Evolutionary conservation across 2,329 filamentous ascomycete species (phyloP), one percentile per base, ranked within the genome.

Genomic region (Dactylonectria macrodidyma): DNA sequence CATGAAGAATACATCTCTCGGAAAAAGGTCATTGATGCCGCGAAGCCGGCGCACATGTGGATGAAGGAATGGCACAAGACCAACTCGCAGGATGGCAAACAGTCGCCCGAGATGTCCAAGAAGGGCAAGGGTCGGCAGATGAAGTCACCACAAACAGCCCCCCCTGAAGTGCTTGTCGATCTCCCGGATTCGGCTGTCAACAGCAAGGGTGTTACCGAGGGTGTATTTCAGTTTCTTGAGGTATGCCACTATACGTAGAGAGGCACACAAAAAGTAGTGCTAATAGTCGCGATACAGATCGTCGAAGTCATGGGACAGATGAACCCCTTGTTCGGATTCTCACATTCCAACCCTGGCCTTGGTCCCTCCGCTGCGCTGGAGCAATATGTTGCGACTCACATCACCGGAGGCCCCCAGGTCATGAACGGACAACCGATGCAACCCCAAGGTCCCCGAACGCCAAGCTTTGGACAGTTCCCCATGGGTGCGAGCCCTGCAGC

Each of bases 1-100:
- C 92, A 97, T 75, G 93, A 95, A 73, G 95, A 98, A 81, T 97
- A 92, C 75, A 85, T 98, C 52, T 91, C 95, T 24, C 90, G 94
- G 61, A 89, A 86, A 68, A 86, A 86, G 71, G 87, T 90, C 9
- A 87, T 91, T 46, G 84, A 90, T 51, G 88, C 88, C 7, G 89
- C 89, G 14, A 87, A 88, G 73, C 90, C 90, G 2, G 83, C 87
- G 30, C 90, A 91, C 71, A 85, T 86, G 69, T 92, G 90, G 90
- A 83, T 87, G 73, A 91, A 91, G 80, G 89, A 91, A 26, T 92
- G 90, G 89, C 84, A 85, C 67, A 87, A 83, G 74, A 78, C 89
- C 50, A 92, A 92, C 78, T 78, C 83, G 2, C 83, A 84, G 64
- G 89, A 91, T 71, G 81, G 79, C 59, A 91, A 90, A 76, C 80